Evolutionary conservation across 2,329 filamentous ascomycete species (phyloP).

Genomic region (Botryotinia convoluta): DNA sequence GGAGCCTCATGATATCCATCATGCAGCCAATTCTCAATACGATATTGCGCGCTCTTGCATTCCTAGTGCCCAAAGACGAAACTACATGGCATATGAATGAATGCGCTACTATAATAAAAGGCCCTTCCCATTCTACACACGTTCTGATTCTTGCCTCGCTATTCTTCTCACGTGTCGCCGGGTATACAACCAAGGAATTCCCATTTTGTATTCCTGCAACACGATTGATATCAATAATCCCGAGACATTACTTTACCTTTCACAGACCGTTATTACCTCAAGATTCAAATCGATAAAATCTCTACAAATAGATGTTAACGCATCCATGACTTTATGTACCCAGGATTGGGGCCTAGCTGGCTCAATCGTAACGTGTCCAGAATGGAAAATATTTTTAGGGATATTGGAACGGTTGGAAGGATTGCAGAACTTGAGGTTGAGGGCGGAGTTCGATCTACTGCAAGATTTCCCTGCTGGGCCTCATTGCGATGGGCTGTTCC

Average conservation of each 20-base stretch:
- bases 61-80: neutral
- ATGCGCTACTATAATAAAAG: neutral
- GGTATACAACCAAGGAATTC: slow-evolving; percentile 7
- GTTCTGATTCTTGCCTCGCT: slow-evolving; percentile 1
- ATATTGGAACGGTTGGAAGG: slow-evolving; percentile 3
- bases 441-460: neutral
- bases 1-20: neutral
- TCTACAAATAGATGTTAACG: slow-evolving; percentile 4
- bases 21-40: neutral
- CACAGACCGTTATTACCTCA: neutral
- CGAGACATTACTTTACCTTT: slow-evolving; percentile 6
- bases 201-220: slow-evolving; percentile 7
- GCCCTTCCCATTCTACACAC: neutral
- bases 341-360: neutral
- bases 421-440: neutral
- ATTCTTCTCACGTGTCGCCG: slow-evolving; percentile 8
- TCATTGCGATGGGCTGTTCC: neutral
- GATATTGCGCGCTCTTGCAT: neutral
- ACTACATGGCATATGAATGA: neutral
- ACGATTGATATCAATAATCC: neutral
- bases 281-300: neutral
- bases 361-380: neutral
- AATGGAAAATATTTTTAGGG: neutral
- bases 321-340: neutral
- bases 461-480: fast-evolving